Base-by-base conservation (phyloP, 2,329 filamentous ascomycete species). In the Paecilomyces sp. region DNA sequence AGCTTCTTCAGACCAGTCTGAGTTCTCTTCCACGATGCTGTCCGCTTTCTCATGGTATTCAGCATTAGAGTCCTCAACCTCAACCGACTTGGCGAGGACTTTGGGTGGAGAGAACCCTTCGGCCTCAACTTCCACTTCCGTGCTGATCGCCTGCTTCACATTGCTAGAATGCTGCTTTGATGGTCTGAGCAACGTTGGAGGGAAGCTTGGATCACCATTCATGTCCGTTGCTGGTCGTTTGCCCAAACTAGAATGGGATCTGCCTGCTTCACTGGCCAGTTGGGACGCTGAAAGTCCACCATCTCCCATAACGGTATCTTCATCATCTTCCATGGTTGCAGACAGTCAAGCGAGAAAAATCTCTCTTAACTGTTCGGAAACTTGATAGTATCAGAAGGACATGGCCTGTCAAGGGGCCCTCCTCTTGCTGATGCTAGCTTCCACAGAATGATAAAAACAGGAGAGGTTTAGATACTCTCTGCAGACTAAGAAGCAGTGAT, bases 1-100 rank as follows among this genome's bases (percentile, higher is more conserved):
- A 31, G 72, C 71, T 5, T 74, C 72, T n/a, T 75, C 70, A 51
- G 75, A 74, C 70, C 74, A 76, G 60, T 77, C 75, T 9, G 75
- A 78, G 52, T 74, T 73, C 22, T 73, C 70, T 36, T 78, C 73
- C 11, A 72, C 67, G 3, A 74, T 59, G 54, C 71, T 75, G 54
- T 76, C 76, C 2, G 63, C 63, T 41, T 67, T 68, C 25, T 66
- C 60, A 18, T 55, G 34, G 12, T 62, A 62, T 22, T 70, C 67
- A 3, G 61, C 54, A 13, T 64, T 63, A 9, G 60, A 62, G 24
- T 64, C 67, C 24, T 66, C 65, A 18, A 68, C 68, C 18, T 69
- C 70, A 22, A 65, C 65, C 5, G 68, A 63, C 56, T 69, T 70
- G 9, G 65, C 58, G 51, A 68, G 54, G 30, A 63, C 65, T 30